Evolutionary conservation across 148 eudicot species (phyloP).

Genomic region (Amaranthus palmeri): DNA sequence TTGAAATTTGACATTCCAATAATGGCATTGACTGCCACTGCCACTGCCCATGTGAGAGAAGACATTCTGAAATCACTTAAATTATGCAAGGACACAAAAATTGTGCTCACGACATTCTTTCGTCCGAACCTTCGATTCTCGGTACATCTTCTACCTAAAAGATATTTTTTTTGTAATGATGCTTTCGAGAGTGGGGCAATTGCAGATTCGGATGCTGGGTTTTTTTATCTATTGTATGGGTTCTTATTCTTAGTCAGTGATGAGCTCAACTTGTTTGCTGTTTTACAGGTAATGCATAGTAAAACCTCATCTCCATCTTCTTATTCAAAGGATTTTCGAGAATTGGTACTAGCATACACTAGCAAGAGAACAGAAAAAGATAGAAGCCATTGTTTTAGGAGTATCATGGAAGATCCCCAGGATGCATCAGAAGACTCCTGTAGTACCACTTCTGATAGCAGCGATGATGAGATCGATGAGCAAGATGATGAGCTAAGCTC

Average conservation of each 20-base stretch:
- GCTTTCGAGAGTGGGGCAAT: not conserved
- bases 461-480: slow-evolving; percentile 29
- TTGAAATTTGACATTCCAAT: slow-evolving; percentile 72
- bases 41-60: slow-evolving; percentile 69
- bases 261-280: slow-evolving; percentile 8
- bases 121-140: slow-evolving; percentile 88
- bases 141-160: slow-evolving; percentile 35
- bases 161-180: not conserved
- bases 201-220: not conserved
- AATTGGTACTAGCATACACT: slow-evolving; percentile 50
- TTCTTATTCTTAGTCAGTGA: slow-evolving; percentile 1
- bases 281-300: slow-evolving; percentile 67
- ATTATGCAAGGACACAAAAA: slow-evolving; percentile 57
- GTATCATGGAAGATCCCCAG: slow-evolving; percentile 24
- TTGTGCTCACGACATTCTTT: slow-evolving; percentile 75
- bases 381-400: slow-evolving; percentile 16
- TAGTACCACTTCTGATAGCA: slow-evolving; percentile 30
- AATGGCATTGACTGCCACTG: slow-evolving; percentile 97
- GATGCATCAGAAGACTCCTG: slow-evolving; percentile 32
- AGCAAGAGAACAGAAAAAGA: slow-evolving; percentile 30
- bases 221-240: not conserved
- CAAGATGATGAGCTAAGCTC: slow-evolving; percentile 34
- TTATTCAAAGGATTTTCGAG: slow-evolving; percentile 58
- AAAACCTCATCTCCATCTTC: slow-evolving; percentile 48
- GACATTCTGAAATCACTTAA: slow-evolving; percentile 70